These are phyloP conservation scores for Candida sanyaensis DNA, from an alignment of 1,139 yeast species.

Conservation along the genomic window DNA sequence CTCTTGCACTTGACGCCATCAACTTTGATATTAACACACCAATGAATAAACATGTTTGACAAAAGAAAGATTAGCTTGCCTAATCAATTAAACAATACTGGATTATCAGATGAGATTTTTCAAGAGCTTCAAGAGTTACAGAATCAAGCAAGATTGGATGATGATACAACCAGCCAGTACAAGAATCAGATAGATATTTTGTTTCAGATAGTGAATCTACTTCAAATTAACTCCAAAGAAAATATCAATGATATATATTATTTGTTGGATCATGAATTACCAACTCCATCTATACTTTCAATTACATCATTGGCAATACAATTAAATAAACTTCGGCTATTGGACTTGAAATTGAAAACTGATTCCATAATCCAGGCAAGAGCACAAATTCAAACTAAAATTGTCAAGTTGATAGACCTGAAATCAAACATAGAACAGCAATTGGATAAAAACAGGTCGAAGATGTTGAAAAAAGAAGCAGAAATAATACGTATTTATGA, in stretches of 20 bases:
- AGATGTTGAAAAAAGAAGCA: conserved; percentile 13
- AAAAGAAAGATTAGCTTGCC: conserved; percentile 1
- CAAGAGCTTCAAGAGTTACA: conserved; percentile 7
- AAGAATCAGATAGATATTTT: conserved; percentile 28
- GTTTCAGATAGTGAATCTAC: conserved; percentile 18
- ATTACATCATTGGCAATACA: conserved; percentile 44
- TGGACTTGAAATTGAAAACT: conserved; percentile 24
- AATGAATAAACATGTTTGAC: conserved; percentile 2
- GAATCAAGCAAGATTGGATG: conserved; percentile 9
- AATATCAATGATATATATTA: conserved; percentile 7
- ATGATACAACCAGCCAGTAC: conserved; percentile 7
- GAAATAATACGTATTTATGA: conserved; percentile 13
- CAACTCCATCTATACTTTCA: conserved; percentile 27
- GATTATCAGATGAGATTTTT: not conserved
- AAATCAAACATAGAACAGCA: conserved; percentile 9
- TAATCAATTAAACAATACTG: conserved; percentile 2
- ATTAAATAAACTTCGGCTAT: conserved; percentile 39
- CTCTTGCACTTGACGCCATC: not conserved
- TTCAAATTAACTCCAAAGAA: conserved; percentile 13
- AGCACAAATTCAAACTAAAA: conserved; percentile 17
- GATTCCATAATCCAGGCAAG: conserved; percentile 25
- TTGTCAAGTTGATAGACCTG: conserved; percentile 17
- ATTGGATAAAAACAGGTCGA: conserved; percentile 6
- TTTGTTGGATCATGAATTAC: conserved; percentile 16
- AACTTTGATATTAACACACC: not conserved